phyloP scores from a whole-genome alignment of 140 eudicot species.

The Senecio squalidus region DNA sequence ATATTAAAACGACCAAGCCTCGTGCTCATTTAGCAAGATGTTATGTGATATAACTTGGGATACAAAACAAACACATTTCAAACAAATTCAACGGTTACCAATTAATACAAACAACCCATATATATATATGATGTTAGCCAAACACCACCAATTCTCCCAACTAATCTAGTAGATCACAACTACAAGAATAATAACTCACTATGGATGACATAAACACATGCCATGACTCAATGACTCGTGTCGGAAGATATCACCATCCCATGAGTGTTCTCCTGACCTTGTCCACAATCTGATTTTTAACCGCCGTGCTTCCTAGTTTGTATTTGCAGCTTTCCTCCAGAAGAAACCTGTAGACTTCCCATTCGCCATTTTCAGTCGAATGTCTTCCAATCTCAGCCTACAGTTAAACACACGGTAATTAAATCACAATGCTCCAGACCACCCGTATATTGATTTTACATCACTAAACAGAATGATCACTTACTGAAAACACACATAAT shows the following conservation, averaged over 20 bases:
- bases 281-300: conserved; percentile 69
- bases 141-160: not conserved
- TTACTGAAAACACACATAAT: conserved; percentile 67
- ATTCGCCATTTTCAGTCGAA: conserved; percentile 61
- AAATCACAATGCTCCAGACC: not conserved
- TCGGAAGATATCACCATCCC: conserved; percentile 61
- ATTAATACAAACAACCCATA: not conserved
- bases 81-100: not conserved
- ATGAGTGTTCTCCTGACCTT: conserved; percentile 65
- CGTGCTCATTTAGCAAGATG: no score
- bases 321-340: conserved; percentile 54
- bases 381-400: conserved; percentile 88
- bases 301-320: conserved; percentile 37
- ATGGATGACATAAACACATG: not conserved
- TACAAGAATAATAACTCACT: not conserved
- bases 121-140: not conserved
- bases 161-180: not conserved
- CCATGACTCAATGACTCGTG: not conserved
- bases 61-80: not conserved
- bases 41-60: no score
- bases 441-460: not conserved
- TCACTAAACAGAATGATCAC: no score
- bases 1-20: no score
- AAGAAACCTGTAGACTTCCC: conserved; percentile 86
- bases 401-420: not conserved